Base-by-base conservation (phyloP, 2,329 filamentous ascomycete species). In the Aspergillus fijiensis region DNA sequence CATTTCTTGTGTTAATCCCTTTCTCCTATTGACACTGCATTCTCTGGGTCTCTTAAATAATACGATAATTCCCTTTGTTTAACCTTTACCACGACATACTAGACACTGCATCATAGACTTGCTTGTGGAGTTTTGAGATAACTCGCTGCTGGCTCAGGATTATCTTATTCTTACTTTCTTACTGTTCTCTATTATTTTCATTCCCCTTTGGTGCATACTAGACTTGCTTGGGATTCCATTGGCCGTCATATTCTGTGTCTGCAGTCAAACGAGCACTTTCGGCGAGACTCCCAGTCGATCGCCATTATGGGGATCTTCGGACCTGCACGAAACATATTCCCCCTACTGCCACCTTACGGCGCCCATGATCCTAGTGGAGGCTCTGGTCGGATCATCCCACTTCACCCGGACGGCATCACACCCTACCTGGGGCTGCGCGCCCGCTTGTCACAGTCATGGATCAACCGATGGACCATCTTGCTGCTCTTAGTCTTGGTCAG, bases 391-490 rank as follows among this genome's bases (percentile, higher is more conserved):
- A 76, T 84, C 76, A 82, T 83, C 79, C 81, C 83, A 77, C 77
- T 82, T 72, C 83, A 86, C 74, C 87, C 89, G 64, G 84, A 86
- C 76, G 86, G 86, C 72, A 84, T 90, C 72, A 97, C 92, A 65
- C 94, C 95, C 63, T 98, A 98, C 76, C 89, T 99, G 64, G 92
- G 93, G 69, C 87, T 97, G 72, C 87, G 88, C 71, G 89, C 94
- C 69, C 89, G 93, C 70, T 84, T 98, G 70, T 98, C 95, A 55
- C 95, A 99, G 81, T 85, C 96, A 76, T 97, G 94, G 92, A 88
- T 99, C 80, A 98, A 99, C 81, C 87, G 91, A 77, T 99, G 95
- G 95, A 98, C 95, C 45, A 83, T 98, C 61, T 84, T 99, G 51
- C 83, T 98, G 51, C 76, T 96, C 60, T 87, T 99, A 57, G 88